A percentile compares a stretch with the other conserved stretches of the same genome.
phyloP scores from a whole-genome alignment of 257 asterid species.

The Osmanthus fragrans region DNA sequence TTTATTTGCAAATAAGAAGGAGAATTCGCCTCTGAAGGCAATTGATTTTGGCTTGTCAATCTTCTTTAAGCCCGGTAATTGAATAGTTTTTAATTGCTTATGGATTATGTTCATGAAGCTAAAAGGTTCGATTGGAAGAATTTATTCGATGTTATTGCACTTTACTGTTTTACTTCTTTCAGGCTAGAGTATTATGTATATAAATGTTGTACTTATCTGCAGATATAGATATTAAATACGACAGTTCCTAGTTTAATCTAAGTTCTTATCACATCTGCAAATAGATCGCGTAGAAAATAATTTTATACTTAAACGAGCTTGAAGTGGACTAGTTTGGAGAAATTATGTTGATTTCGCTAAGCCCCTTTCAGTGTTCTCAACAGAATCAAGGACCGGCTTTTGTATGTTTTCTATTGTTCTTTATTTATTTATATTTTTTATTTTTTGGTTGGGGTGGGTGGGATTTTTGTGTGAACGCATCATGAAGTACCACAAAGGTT shows the following conservation, averaged over 20 bases:
- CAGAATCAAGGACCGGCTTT: background rate
- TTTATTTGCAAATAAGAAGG: constrained; percentile 83
- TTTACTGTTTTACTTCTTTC: background rate
- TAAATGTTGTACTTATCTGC: background rate
- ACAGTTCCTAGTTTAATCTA: background rate
- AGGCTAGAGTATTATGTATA: background rate
- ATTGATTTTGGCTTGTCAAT: constrained; percentile 92
- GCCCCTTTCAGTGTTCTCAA: background rate
- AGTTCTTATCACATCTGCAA: background rate
- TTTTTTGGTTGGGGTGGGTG: background rate
- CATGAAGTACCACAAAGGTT: background rate
- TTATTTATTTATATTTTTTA: too few species aligned
- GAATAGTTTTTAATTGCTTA: background rate
- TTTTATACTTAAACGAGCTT: background rate
- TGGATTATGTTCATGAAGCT: constrained; percentile 10
- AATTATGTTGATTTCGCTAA: too few species aligned
- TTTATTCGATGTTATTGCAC: background rate
- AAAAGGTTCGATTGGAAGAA: background rate
- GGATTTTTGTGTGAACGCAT: background rate
- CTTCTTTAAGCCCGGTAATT: constrained; percentile 90
- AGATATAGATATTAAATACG: background rate
- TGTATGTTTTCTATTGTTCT: too few species aligned
- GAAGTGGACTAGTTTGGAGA: background rate
- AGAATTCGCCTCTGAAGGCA: constrained; percentile 95
- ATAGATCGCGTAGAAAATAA: background rate